Evolutionary conservation across 495 filamentous ascomycete genomes (phyloP).

Genomic region (Xylaria nigripes): DNA sequence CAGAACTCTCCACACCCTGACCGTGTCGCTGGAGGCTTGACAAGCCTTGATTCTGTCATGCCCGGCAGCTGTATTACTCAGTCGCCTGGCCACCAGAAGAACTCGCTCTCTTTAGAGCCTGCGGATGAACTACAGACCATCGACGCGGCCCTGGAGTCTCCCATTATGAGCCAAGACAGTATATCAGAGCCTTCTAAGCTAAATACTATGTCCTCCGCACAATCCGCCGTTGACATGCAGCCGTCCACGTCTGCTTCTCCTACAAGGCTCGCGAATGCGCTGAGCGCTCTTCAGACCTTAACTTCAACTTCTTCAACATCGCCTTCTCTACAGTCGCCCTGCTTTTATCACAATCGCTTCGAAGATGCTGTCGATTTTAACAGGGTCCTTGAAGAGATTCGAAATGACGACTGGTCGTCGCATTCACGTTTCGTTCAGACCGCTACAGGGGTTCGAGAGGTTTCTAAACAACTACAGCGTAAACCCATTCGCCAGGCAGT

Average conservation of each 20-base stretch:
- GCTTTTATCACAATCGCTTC: constrained; percentile 95
- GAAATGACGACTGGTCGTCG: constrained; percentile 80
- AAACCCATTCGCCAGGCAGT: constrained; percentile 82
- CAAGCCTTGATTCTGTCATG: constrained; percentile 19
- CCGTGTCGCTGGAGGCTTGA: constrained; percentile 16
- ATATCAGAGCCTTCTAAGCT: constrained; percentile 51
- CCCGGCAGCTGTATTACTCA: constrained; percentile 30
- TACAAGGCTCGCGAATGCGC: constrained; percentile 55
- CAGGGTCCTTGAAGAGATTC: constrained; percentile 89
- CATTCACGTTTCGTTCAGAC: constrained; percentile 92
- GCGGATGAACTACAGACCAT: constrained; percentile 79
- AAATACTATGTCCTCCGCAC: constrained; percentile 41
- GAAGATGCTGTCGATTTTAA: constrained; percentile 93
- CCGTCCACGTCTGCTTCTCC: constrained; percentile 42
- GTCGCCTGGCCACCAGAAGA: constrained; percentile 48
- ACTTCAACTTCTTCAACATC: constrained; percentile 58
- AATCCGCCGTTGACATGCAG: constrained; percentile 37
- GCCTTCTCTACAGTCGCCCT: constrained; percentile 71
- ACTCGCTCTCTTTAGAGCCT: constrained; percentile 58
- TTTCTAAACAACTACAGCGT: constrained; percentile 86
- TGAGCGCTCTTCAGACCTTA: constrained; percentile 45
- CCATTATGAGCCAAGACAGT: constrained; percentile 48
- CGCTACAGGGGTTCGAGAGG: constrained; percentile 86
- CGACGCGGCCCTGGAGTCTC: constrained; percentile 77
- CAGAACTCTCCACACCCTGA: constrained; percentile 11